Percentiles rank a stretch among this genome's conserved stretches.
Conservation (phyloP, 176 grass and related monocot genomes). For the Aegilops sharonensis region DNA sequence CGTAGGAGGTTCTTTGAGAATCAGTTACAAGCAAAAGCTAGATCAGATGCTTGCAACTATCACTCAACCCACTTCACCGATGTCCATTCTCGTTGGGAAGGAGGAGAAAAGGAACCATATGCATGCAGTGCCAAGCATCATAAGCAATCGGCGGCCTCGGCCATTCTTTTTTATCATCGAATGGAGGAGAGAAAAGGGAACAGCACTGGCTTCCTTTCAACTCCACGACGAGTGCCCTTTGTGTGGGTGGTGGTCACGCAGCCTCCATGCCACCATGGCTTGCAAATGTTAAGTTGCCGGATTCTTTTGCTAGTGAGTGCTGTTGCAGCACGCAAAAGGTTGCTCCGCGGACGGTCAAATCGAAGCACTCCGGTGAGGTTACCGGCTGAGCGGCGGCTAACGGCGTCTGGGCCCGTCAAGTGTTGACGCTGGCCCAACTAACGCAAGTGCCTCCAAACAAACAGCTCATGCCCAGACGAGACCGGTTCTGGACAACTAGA, state of each 20-base stretch:
- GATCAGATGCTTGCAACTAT: not conserved
- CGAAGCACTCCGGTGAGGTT: not conserved
- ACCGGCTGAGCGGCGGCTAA: not conserved
- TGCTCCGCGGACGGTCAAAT: not conserved
- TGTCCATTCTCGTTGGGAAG: not conserved
- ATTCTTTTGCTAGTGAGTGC: not conserved
- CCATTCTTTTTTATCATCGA: not conserved
- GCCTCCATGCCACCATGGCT: not conserved
- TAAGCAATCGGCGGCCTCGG: not conserved
- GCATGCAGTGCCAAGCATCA: not conserved
- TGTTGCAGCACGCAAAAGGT: constrained; percentile 26
- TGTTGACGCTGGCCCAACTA: not conserved
- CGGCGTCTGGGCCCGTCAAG: not conserved
- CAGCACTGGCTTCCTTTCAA: constrained; percentile 1
- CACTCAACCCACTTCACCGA: not conserved
- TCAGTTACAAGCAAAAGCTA: not conserved
- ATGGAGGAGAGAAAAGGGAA: not conserved
- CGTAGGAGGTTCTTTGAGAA: not conserved
- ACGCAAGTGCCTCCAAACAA: not conserved
- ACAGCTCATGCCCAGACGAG: not conserved
- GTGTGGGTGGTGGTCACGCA: constrained; percentile 20
- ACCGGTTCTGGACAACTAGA: not conserved
- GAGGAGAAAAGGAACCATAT: not conserved
- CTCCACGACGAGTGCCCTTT: not conserved
- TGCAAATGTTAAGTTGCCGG: not conserved